Base-by-base conservation (phyloP, 2,329 filamentous ascomycete species). In the Aspergillus aculeatus region DNA sequence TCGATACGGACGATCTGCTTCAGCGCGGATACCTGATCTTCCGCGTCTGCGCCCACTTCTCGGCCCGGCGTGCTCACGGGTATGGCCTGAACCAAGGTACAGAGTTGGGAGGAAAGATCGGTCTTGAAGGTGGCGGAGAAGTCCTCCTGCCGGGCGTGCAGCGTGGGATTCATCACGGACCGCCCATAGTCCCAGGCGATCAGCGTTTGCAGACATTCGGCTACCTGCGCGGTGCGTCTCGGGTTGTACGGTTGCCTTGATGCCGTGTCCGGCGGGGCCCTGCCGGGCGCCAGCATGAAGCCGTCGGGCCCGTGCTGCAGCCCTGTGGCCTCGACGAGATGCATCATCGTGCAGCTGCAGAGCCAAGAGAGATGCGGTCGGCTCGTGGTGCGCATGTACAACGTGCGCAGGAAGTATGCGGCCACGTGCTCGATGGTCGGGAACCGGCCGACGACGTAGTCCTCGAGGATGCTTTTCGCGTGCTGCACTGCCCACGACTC, bases 351-450 rank as follows among this genome's bases (percentile, higher is more conserved):
- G 54, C 79, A 83, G 59, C 80, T 84, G 0, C 82, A 82, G 65
- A 85, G 78, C 83, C 83, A 85, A 1, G 80, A 75, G 0, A 77
- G 74, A 61, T 85, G 81, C 0, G 82, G 82, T 4, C 80, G 77
- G 5, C 76, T 80, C 0, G 82, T 81, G 3, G 80, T 71, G 3
- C 83, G 76, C 9, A 84, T 70, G 47, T 84, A 84, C 0, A 82
- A 70, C 0, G 78, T 78, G 1, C 83, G 78, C 5, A 85, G 73
- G 0, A 82, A 66, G 82, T 82, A 85, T n/a, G 66, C 69, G 5
- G 66, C 59, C 19, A 71, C 65, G 5, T 62, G 66, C 24, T 73
- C 71, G 12, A 74, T 60, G 3, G 59, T 66, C 23, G 69, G 69
- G 12, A 72, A 63, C 16, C 69, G 64, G 38, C 62, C 62, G 6